phyloP scores from a whole-genome alignment of 208 protist species.

The Trypanosoma lewisi region DNA sequence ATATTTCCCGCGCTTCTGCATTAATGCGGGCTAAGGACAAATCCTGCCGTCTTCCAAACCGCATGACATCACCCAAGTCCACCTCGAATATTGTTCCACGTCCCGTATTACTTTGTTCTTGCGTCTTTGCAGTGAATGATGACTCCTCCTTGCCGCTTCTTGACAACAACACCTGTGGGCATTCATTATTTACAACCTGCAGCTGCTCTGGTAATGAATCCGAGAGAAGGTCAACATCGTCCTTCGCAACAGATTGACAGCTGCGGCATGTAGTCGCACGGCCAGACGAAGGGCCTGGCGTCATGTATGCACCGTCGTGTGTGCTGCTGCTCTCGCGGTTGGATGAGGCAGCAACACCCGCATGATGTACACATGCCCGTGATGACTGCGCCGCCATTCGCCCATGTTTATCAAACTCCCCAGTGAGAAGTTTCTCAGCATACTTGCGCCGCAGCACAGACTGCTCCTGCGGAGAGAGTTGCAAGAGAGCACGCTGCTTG shows the following conservation, averaged over 20 bases:
- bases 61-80: constrained; percentile 46
- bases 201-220: constrained; percentile 18
- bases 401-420: neutral
- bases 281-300: constrained; percentile 3
- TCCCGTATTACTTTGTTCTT: neutral
- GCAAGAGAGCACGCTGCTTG: constrained; percentile 53
- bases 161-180: neutral
- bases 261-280: neutral
- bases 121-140: neutral
- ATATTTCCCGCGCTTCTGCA: constrained; percentile 36
- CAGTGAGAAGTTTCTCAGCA: constrained; percentile 22
- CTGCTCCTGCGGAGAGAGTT: constrained; percentile 41
- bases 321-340: neutral
- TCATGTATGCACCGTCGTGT: neutral
- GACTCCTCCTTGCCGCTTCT: constrained; percentile 2
- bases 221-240: constrained; percentile 22
- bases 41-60: constrained; percentile 63
- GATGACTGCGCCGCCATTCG: too few species aligned
- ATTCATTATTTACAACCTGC: neutral
- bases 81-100: constrained; percentile 43
- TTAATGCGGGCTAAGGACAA: constrained; percentile 49
- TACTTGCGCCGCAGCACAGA: constrained; percentile 37
- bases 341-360: too few species aligned
- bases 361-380: too few species aligned
- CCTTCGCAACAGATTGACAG: constrained; percentile 4